These are phyloP conservation scores for Linnemannia exigua DNA, from an alignment of 192 early-diverging fungal genomes.

Conservation along the genomic window DNA sequence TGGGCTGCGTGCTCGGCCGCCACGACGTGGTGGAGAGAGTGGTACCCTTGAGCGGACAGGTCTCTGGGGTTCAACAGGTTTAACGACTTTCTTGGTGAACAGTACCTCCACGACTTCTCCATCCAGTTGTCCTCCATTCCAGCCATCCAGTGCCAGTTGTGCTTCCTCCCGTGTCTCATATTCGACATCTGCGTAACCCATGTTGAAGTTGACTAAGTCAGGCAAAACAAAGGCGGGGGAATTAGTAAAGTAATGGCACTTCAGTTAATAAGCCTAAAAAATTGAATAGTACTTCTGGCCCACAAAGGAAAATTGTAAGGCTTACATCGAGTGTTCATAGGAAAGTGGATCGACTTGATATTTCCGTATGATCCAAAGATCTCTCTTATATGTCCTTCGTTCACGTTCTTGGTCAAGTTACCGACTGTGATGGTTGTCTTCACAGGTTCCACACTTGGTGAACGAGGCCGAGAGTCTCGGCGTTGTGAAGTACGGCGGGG, in stretches of 20 bases:
- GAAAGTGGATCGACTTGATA: constrained; percentile 48
- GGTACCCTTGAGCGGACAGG: constrained; percentile 21
- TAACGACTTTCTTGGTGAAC: constrained; percentile 36
- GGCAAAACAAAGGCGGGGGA: background rate
- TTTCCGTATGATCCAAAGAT: constrained; percentile 44
- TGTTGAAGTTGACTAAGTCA: constrained; percentile 36
- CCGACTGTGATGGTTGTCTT: constrained; percentile 24
- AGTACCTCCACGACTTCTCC: constrained; percentile 37
- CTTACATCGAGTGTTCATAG: constrained; percentile 50
- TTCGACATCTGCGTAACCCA: constrained; percentile 51
- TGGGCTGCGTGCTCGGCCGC: constrained; percentile 20
- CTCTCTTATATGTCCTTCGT: constrained; percentile 34
- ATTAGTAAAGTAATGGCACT: background rate
- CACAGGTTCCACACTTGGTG: constrained; percentile 8
- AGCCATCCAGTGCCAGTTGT: constrained; percentile 32
- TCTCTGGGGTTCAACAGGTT: background rate
- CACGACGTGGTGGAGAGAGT: constrained; percentile 33
- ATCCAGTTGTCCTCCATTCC: constrained; percentile 54
- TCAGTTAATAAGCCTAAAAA: background rate
- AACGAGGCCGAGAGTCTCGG: constrained; percentile 9
- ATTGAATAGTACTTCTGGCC: background rate
- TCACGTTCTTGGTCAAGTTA: constrained; percentile 46
- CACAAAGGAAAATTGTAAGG: background rate
- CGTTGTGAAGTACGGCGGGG: constrained; percentile 10
- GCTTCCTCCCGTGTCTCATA: constrained; percentile 50